Conservation (phyloP, 1,284 basidiomycete genomes). For the Papiliotrema fonsecae region DNA sequence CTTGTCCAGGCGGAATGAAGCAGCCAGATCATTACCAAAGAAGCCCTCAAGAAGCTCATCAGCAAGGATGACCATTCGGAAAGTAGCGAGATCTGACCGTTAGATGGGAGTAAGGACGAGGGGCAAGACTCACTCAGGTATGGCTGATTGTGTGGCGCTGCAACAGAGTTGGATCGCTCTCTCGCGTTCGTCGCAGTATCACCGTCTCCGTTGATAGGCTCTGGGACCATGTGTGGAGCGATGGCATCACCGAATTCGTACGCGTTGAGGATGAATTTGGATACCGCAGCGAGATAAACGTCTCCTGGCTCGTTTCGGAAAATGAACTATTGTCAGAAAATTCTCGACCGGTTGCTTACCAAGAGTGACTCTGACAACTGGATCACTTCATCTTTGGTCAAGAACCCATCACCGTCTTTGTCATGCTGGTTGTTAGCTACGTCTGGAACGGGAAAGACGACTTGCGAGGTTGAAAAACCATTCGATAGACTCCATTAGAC, state of each 20-base stretch:
- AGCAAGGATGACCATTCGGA: slow-evolving; percentile 94
- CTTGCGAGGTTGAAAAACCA: slow-evolving; percentile 87
- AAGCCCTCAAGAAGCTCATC: slow-evolving; percentile 92
- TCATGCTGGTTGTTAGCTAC: slow-evolving; percentile 56
- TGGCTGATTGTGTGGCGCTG: slow-evolving; percentile 61
- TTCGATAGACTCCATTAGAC: slow-evolving; percentile 95
- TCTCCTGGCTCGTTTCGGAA: slow-evolving; percentile 98
- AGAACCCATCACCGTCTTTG: slow-evolving; percentile 87
- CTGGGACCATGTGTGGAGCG: slow-evolving; percentile 52
- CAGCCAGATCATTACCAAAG: slow-evolving; percentile 82
- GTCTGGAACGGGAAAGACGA: not conserved
- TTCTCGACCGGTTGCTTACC: slow-evolving; percentile 53
- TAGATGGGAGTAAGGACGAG: not conserved
- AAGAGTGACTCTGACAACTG: slow-evolving; percentile 85
- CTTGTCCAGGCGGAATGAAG: slow-evolving; percentile 76
- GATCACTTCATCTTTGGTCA: slow-evolving; percentile 94
- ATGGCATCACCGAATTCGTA: slow-evolving; percentile 90
- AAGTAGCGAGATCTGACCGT: slow-evolving; percentile 55
- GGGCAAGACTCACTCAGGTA: slow-evolving; percentile 58
- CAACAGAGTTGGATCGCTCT: slow-evolving; percentile 48
- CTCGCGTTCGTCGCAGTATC: slow-evolving; percentile 52
- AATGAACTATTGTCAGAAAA: slow-evolving; percentile 64
- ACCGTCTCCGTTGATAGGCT: slow-evolving; percentile 44
- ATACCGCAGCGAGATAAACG: slow-evolving; percentile 90
- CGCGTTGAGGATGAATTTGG: slow-evolving; percentile 92